Evolutionary conservation across 192 early-diverging fungal genomes (phyloP), one percentile per base, ranked within the genome.

Genomic region (Powellomyces hirtus): DNA sequence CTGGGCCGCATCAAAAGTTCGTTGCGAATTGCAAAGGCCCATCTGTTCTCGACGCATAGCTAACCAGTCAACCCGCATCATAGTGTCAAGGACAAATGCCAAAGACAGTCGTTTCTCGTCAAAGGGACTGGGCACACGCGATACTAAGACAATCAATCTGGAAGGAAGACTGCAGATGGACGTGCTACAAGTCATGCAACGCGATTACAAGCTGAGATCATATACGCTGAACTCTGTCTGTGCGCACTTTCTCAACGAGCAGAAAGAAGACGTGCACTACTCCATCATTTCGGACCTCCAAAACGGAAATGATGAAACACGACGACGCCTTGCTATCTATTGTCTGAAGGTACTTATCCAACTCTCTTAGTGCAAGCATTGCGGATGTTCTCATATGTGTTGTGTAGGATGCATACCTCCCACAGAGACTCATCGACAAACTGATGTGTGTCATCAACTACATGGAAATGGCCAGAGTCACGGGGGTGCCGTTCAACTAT

Each of bases 241-340:
- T 73, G 91, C 94, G 22, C 91, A 97, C 62, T 98, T 97, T 56
- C 76, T 98, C 31, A 91, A 89, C 26, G 96, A 98, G 75, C 97
- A 98, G 83, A 98, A 98, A 74, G 97, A 98, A 74, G 97, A 98
- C 66, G 97, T 98, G 4, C 95, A 96, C 65, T 92, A 98, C 69
- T 97, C 95, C 4, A 97, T 98, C 40, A 98, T 98, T 82, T 92
- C 92, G 0, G 97, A 97, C 60, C 77, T 98, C 24, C 97, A 98
- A 68, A 96, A 97, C 66, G 94, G 92, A 45, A 97, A 91, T 71
- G 85, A 89, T 27, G 97, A 98, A 73, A 97, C 97, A 0, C 86
- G 97, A 6, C 83, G 95, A 45, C 90, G 97, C 38, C 76, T 98
- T 31, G 97, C 97, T 0, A 86, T 98, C 40, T 98, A 98, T 78